Evolutionary conservation across 805 yeast species (phyloP).

Genomic region (Yarrowia sp.): DNA sequence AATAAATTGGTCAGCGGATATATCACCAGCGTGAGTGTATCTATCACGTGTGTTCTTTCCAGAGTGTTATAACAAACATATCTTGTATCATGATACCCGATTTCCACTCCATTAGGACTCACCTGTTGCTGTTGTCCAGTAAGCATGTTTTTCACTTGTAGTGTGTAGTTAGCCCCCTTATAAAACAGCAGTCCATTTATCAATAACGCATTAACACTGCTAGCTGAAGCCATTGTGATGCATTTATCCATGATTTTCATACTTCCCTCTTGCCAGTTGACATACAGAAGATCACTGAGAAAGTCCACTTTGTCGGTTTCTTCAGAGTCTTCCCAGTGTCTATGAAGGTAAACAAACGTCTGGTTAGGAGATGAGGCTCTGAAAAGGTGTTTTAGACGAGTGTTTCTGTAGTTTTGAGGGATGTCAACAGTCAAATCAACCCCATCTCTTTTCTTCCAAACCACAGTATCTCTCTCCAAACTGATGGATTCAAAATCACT

Average conservation of each 20-base stretch:
- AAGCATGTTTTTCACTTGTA: constrained; percentile 4
- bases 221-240: neutral
- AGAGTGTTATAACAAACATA: neutral
- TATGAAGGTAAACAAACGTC: neutral
- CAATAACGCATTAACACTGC: neutral
- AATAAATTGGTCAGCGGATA: neutral
- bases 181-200: neutral
- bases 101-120: neutral
- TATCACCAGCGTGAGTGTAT: neutral
- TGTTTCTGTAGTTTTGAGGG: neutral
- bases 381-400: neutral
- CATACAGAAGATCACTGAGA: neutral
- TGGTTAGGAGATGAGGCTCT: neutral
- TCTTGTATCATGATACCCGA: neutral
- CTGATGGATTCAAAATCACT: neutral
- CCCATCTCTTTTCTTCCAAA: neutral
- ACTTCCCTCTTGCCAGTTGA: neutral
- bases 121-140: neutral
- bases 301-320: constrained; percentile 6
- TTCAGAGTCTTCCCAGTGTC: constrained; percentile 16
- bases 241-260: neutral
- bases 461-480: neutral
- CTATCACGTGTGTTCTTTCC: constrained; percentile 2
- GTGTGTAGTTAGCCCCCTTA: neutral
- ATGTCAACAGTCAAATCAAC: neutral